Conservation (phyloP, 257 asterid genomes). For the Scutellaria baicalensis region DNA sequence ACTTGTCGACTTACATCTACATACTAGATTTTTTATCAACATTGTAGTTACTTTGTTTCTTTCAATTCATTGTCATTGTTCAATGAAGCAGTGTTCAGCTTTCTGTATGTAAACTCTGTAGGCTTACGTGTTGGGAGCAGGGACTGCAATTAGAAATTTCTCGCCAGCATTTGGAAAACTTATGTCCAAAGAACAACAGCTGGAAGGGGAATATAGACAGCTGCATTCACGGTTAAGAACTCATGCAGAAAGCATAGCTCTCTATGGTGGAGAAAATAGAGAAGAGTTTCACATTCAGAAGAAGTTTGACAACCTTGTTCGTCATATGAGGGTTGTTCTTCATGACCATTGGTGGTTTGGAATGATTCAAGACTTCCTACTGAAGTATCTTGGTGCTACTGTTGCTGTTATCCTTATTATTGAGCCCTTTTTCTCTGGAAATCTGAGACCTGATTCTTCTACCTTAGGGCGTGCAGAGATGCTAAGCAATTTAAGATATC, state of each 20-base stretch:
- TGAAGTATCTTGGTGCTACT: conserved; percentile 98
- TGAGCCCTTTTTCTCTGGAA: conserved; percentile 97
- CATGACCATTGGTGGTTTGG: conserved; percentile 99
- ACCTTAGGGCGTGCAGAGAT: conserved; percentile 99
- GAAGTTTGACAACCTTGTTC: conserved; percentile 71
- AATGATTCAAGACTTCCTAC: conserved; percentile 96
- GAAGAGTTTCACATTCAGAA: conserved; percentile 89
- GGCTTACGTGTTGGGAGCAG: conserved; percentile 99
- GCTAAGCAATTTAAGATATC: conserved; percentile 98
- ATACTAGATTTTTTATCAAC: conserved; percentile 2
- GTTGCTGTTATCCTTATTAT: conserved; percentile 96
- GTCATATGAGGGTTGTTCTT: conserved; percentile 83
- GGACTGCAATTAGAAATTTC: conserved; percentile 72
- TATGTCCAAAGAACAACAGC: conserved; percentile 91
- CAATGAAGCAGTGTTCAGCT: conserved; percentile 13
- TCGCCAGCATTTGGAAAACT: conserved; percentile 94
- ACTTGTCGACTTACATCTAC: conserved; percentile 3
- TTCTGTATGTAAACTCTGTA: conserved; percentile 28
- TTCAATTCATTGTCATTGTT: conserved; percentile 4
- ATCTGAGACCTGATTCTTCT: conserved; percentile 83
- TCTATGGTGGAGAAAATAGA: conserved; percentile 92
- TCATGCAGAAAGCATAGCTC: conserved; percentile 98
- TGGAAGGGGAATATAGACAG: conserved; percentile 98
- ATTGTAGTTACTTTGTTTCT: not conserved
- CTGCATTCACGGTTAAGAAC: conserved; percentile 95